Percentiles rank a stretch among this genome's conserved stretches.
These are phyloP conservation scores for Nidularia sp. DNA, from an alignment of 768 basidiomycete species.

Conservation along the genomic window DNA sequence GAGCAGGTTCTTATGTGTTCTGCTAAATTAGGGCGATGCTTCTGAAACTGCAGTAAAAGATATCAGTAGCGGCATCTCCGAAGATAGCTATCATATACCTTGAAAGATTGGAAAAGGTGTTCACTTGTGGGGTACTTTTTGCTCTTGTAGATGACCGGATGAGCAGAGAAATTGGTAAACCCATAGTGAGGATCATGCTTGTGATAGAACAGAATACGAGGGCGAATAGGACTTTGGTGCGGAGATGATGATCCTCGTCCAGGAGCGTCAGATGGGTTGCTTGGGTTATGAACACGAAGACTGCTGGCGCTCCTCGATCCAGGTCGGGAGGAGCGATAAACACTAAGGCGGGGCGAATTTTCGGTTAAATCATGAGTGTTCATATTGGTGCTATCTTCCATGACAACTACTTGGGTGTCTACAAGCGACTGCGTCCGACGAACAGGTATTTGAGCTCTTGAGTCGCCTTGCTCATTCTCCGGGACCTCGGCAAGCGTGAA, in stretches of 20 bases:
- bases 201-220: conserved; percentile 58
- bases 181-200: conserved; percentile 63
- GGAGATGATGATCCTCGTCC: conserved; percentile 6
- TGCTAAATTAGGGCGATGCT: conserved; percentile 55
- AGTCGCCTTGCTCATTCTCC: conserved; percentile 15
- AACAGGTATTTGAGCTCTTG: conserved; percentile 20
- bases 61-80: neutral
- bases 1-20: conserved; percentile 67
- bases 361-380: conserved; percentile 2
- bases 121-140: conserved; percentile 73
- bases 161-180: conserved; percentile 72
- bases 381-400: conserved; percentile 12
- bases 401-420: conserved; percentile 19
- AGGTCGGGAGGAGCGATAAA: conserved; percentile 15
- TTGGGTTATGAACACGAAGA: conserved; percentile 7
- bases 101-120: conserved; percentile 75
- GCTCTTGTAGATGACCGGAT: conserved; percentile 57
- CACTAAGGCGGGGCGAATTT: conserved; percentile 15
- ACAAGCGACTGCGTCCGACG: conserved; percentile 25
- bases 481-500: conserved; percentile 31
- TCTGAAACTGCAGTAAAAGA: conserved; percentile 45
- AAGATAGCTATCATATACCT: conserved; percentile 29
- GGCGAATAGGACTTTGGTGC: conserved; percentile 18
- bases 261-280: conserved; percentile 11
- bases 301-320: conserved; percentile 16